These are phyloP conservation scores for Rhodotorula sp. DNA, from an alignment of 1,284 basidiomycete species.

Conservation along the genomic window DNA sequence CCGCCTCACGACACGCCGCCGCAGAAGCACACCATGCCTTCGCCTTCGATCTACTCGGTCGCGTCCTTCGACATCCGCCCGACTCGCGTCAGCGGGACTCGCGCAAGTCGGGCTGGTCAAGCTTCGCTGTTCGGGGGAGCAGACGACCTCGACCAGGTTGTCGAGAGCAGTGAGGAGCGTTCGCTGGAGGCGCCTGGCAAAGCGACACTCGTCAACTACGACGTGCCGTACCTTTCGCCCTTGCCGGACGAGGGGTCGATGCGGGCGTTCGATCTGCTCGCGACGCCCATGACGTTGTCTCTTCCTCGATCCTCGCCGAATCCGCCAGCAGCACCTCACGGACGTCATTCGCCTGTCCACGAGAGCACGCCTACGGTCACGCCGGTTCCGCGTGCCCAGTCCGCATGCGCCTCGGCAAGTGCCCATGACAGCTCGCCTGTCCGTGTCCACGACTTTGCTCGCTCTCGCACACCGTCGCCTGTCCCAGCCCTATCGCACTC, in stretches of 20 bases:
- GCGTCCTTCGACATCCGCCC: slow-evolving; percentile 17
- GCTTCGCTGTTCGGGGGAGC: slow-evolving; percentile 1
- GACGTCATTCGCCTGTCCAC: neutral
- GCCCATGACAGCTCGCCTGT: neutral
- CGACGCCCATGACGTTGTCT: slow-evolving; percentile 8
- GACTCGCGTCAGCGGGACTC: neutral
- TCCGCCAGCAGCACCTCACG: neutral
- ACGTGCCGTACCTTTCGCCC: slow-evolving; percentile 20
- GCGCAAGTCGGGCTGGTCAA: neutral
- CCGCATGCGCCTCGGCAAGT: neutral
- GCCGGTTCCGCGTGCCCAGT: neutral
- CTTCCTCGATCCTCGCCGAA: neutral
- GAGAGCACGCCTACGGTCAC: slow-evolving; percentile 14
- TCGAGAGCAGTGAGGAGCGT: neutral
- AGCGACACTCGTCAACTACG: slow-evolving; percentile 9
- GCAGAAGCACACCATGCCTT: neutral
- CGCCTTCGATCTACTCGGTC: slow-evolving; percentile 33
- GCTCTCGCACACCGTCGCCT: neutral
- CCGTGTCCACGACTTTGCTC: neutral
- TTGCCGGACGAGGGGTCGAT: slow-evolving; percentile 8
- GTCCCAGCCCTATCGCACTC: neutral
- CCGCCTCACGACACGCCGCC: slow-evolving; percentile 4
- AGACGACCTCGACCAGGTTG: slow-evolving; percentile 3
- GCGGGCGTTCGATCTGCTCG: slow-evolving; percentile 11
- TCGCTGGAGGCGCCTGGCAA: neutral